phyloP scores from a whole-genome alignment of 257 asterid genomes.

The Salvia rosmarinus region DNA sequence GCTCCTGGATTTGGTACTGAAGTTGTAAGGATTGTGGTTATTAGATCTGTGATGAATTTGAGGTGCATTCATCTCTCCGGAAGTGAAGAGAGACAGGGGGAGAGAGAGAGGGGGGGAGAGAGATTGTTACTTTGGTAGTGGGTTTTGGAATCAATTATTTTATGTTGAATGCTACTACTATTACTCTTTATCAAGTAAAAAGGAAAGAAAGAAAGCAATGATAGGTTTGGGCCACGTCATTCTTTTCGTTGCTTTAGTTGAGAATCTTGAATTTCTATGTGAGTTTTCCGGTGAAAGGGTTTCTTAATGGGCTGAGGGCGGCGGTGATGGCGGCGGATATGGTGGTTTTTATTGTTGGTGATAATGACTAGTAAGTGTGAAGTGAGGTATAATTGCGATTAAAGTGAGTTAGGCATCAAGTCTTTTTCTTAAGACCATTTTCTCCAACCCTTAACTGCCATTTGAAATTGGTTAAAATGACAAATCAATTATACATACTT shows the following conservation, averaged over 20 bases:
- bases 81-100: slow-evolving; percentile 19
- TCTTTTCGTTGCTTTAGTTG: slow-evolving; percentile 28
- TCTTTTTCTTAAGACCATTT: slow-evolving; percentile 25
- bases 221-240: slow-evolving; percentile 41
- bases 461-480: no score
- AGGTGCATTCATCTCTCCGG: slow-evolving; percentile 52
- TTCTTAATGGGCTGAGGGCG: neutral
- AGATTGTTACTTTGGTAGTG: slow-evolving; percentile 29
- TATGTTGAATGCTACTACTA: slow-evolving; percentile 32
- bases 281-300: neutral
- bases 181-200: slow-evolving; percentile 38
- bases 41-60: slow-evolving; percentile 55
- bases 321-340: slow-evolving; percentile 15
- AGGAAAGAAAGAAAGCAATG: slow-evolving; percentile 29
- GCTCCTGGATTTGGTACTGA: slow-evolving; percentile 40
- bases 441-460: neutral
- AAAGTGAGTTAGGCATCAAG: slow-evolving; percentile 47
- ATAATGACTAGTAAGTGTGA: slow-evolving; percentile 36
- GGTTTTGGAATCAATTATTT: slow-evolving; percentile 47
- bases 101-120: neutral
- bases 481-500: no score
- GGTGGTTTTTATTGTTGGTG: neutral
- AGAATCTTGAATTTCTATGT: neutral
- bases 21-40: slow-evolving; percentile 29
- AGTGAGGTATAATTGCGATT: slow-evolving; percentile 53